These are phyloP conservation scores for Phytophthora pseudosyringae DNA, from an alignment of 352 stramenopile genomes.

Conservation along the genomic window DNA sequence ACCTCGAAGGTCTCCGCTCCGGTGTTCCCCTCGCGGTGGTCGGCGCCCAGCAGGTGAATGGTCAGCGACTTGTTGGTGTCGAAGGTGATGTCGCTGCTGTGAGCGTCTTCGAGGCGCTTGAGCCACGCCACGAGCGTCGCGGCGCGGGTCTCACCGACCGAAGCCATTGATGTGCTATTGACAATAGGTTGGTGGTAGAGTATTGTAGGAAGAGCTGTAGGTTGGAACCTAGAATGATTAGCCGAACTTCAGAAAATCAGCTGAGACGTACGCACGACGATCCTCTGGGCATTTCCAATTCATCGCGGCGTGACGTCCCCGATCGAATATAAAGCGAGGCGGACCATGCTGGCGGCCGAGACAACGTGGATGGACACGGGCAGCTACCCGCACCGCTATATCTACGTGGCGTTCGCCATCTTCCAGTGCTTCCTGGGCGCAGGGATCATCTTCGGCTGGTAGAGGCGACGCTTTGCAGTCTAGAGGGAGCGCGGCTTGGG, in stretches of 20 bases:
- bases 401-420: constrained; percentile 61
- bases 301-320: not conserved
- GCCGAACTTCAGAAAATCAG: constrained; percentile 24
- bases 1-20: constrained; percentile 59
- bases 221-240: not conserved
- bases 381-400: constrained; percentile 40
- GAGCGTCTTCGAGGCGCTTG: constrained; percentile 29
- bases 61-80: constrained; percentile 37
- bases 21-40: constrained; percentile 79
- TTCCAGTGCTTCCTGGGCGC: constrained; percentile 69
- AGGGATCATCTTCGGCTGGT: constrained; percentile 73
- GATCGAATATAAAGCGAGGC: not conserved
- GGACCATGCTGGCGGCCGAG: constrained; percentile 29
- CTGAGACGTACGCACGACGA: constrained; percentile 12
- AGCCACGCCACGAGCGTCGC: constrained; percentile 42
- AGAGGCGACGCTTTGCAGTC: constrained; percentile 6
- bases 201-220: constrained; percentile 3
- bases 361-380: constrained; percentile 42
- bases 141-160: constrained; percentile 31
- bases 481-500: not conserved
- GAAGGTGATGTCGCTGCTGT: constrained; percentile 14
- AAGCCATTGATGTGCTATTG: too few relatives aligned
- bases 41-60: constrained; percentile 74
- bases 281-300: constrained; percentile 15
- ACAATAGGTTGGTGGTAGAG: not conserved